Conservation (phyloP, 148 eudicot species). For the Amaranthus palmeri region DNA sequence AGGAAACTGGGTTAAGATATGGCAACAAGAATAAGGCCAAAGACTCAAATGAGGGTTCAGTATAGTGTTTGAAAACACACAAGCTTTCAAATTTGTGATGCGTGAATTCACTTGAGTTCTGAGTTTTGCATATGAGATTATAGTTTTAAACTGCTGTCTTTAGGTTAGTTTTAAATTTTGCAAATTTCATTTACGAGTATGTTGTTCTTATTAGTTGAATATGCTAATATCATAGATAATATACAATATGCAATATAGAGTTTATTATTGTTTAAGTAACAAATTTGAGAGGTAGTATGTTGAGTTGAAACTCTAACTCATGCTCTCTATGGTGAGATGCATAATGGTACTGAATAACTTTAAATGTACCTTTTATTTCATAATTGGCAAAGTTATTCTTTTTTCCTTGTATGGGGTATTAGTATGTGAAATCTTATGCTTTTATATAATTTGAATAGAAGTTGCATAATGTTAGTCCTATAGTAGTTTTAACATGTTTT, state of each 20-base stretch:
- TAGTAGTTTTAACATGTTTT: no score
- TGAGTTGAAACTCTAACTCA: not conserved
- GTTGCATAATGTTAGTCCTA: no score
- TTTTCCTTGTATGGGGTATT: not conserved
- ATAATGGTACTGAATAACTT: not conserved
- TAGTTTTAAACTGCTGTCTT: slow-evolving; percentile 2
- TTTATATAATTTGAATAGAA: not conserved
- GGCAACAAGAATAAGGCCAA: slow-evolving; percentile 50
- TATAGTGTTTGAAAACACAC: slow-evolving; percentile 4
- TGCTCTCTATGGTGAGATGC: slow-evolving; percentile 2
- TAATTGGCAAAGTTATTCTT: not conserved
- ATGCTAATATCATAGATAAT: not conserved
- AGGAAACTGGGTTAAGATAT: slow-evolving; percentile 56
- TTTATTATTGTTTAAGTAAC: slow-evolving; percentile 3
- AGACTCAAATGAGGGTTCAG: slow-evolving; percentile 25
- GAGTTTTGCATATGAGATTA: not conserved
- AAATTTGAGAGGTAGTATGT: not conserved
- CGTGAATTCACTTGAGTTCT: not conserved
- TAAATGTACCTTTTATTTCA: not conserved
- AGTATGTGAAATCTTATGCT: not conserved
- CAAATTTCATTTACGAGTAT: not conserved
- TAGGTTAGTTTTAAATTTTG: slow-evolving; percentile 16
- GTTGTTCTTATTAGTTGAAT: slow-evolving; percentile 7
- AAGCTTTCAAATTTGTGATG: slow-evolving; percentile 7
- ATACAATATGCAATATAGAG: not conserved